Percentiles rank a stretch among this genome's conserved stretches.
Evolutionary conservation across 805 yeast genomes (phyloP).

Genomic region (Kuraishia capsulata): DNA sequence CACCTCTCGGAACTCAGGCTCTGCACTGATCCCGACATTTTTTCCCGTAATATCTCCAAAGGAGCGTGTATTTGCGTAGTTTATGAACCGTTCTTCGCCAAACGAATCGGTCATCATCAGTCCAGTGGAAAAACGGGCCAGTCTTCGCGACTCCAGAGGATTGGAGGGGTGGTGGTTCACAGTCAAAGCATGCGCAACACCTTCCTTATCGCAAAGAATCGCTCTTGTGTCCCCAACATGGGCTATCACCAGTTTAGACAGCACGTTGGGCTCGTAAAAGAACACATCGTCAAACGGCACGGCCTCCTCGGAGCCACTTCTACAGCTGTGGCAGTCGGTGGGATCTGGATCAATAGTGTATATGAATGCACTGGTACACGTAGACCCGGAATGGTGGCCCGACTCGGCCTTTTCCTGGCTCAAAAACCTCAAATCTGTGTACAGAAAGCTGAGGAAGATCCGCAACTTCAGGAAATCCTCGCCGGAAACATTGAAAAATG

Average conservation of each 20-base stretch:
- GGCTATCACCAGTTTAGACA: conserved; percentile 64
- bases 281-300: conserved; percentile 19
- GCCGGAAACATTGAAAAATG: conserved; percentile 6
- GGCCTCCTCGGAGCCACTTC: conserved; percentile 1
- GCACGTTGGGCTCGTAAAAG: conserved; percentile 58
- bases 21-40: conserved; percentile 79
- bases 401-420: conserved; percentile 16
- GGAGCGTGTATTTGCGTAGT: conserved; percentile 85
- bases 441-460: conserved; percentile 54
- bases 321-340: conserved; percentile 5
- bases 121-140: conserved; percentile 54
- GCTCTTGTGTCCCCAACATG: conserved; percentile 94
- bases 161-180: conserved; percentile 82
- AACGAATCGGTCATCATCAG: conserved; percentile 79
- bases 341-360: conserved; percentile 21
- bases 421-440: conserved; percentile 56
- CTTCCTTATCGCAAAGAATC: conserved; percentile 71
- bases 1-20: conserved; percentile 75
- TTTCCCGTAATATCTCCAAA: conserved; percentile 86
- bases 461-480: conserved; percentile 54
- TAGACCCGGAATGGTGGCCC: conserved; percentile 23
- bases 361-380: conserved; percentile 23
- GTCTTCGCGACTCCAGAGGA: conserved; percentile 64
- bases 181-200: conserved; percentile 73
- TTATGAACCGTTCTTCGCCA: conserved; percentile 77